phyloP scores from a whole-genome alignment of 495 filamentous ascomycete genomes.

The Xylaria acuta region DNA sequence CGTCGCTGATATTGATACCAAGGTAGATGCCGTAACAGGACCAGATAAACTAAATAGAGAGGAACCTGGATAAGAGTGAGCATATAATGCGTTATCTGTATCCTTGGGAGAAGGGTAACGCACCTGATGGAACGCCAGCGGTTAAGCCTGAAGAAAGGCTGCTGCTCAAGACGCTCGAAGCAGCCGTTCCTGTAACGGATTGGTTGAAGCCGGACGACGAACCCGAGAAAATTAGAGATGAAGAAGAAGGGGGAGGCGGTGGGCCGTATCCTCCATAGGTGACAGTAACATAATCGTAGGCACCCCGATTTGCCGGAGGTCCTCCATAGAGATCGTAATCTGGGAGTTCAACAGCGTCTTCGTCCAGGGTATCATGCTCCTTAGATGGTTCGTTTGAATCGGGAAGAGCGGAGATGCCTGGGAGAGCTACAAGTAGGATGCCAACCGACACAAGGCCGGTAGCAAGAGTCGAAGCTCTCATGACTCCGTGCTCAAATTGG shows the following conservation, averaged over 20 bases:
- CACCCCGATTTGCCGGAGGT: conserved; percentile 35
- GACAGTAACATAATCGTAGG: conserved; percentile 46
- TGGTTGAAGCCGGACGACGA: conserved; percentile 16
- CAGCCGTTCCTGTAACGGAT: neutral
- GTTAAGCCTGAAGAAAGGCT: neutral
- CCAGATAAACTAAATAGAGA: neutral
- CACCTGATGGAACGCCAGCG: conserved; percentile 6
- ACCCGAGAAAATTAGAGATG: conserved; percentile 30
- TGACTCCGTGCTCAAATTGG: conserved; percentile 31
- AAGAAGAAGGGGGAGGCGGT: conserved; percentile 40
- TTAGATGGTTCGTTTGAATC: conserved; percentile 35
- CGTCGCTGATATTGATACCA: neutral
- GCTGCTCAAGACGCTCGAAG: neutral
- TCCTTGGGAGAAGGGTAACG: neutral
- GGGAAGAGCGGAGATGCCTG: conserved; percentile 38
- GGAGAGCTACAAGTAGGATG: conserved; percentile 41
- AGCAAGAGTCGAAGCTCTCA: conserved; percentile 45
- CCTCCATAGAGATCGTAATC: conserved; percentile 39
- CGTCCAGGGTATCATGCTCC: conserved; percentile 28
- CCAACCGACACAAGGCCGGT: conserved; percentile 44
- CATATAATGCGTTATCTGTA: neutral
- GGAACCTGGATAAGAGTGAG: conserved; percentile 8
- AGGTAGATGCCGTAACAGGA: neutral
- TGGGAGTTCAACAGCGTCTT: conserved; percentile 26
- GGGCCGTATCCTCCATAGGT: conserved; percentile 53